These are phyloP conservation scores for Leishmania arabica DNA, from an alignment of 208 protist genomes.

Conservation along the genomic window DNA sequence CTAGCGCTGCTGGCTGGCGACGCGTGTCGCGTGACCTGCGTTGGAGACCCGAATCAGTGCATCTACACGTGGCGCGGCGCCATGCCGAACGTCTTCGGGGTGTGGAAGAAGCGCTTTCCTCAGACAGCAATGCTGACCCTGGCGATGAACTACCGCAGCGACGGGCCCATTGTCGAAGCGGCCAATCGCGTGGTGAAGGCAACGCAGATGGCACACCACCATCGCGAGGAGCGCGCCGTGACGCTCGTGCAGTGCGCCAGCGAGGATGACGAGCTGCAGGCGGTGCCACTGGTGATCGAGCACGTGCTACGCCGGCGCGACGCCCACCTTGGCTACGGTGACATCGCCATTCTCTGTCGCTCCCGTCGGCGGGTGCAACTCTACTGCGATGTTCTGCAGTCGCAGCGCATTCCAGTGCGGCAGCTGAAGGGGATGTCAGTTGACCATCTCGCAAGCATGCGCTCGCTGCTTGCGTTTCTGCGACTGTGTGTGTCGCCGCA, in stretches of 20 bases:
- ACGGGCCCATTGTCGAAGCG: conserved; percentile 61
- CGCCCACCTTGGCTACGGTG: conserved; percentile 40
- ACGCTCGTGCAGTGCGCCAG: conserved; percentile 42
- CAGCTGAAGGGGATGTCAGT: conserved; percentile 38
- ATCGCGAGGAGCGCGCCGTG: conserved; percentile 36
- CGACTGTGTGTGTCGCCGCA: conserved; percentile 63
- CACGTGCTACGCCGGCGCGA: conserved; percentile 47
- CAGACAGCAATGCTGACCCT: conserved; percentile 47
- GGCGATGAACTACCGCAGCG: conserved; percentile 86
- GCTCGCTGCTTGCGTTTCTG: conserved; percentile 59
- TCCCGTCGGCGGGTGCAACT: conserved; percentile 49
- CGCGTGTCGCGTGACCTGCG: conserved; percentile 82
- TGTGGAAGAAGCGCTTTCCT: conserved; percentile 81
- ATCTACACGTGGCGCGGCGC: conserved; percentile 92
- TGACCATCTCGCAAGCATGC: conserved; percentile 42
- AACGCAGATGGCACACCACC: conserved; percentile 46
- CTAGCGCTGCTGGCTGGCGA: conserved; percentile 80
- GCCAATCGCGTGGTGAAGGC: conserved; percentile 59
- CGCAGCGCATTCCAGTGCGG: conserved; percentile 51
- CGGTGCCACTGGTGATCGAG: conserved; percentile 52
- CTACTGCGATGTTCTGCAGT: conserved; percentile 38
- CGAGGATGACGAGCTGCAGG: conserved; percentile 41
- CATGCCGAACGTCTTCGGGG: conserved; percentile 58
- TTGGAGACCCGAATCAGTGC: conserved; percentile 89
- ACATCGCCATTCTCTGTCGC: conserved; percentile 88